Conservation (phyloP, 768 basidiomycete species). For the Pisolithus orientalis region DNA sequence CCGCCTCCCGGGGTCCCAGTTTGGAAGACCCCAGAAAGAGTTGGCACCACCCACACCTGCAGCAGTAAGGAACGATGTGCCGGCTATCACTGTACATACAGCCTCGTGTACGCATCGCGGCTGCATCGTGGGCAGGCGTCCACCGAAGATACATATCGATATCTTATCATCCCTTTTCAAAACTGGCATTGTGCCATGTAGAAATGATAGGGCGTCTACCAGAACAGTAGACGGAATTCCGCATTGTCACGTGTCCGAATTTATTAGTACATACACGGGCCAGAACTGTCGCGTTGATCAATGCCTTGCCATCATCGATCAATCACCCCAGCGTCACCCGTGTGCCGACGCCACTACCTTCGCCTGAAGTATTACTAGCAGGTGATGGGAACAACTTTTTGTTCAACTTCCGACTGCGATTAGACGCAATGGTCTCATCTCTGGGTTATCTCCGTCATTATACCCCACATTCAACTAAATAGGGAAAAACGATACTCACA, state of each 20-base stretch:
- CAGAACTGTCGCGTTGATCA: too few species aligned
- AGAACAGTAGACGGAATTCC: slow-evolving; percentile 2
- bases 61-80: neutral
- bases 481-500: slow-evolving; percentile 49
- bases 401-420: slow-evolving; percentile 52
- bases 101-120: slow-evolving; percentile 17
- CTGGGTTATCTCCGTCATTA: slow-evolving; percentile 33
- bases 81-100: neutral
- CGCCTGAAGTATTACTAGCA: slow-evolving; percentile 33
- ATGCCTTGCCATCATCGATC: neutral
- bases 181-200: neutral
- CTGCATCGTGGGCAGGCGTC: slow-evolving; percentile 8
- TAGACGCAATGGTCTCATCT: slow-evolving; percentile 70
- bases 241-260: neutral
- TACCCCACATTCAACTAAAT: slow-evolving; percentile 2
- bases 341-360: slow-evolving; percentile 51
- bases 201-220: neutral
- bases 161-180: neutral
- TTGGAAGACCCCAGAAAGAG: slow-evolving; percentile 22
- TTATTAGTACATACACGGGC: neutral
- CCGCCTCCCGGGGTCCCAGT: slow-evolving; percentile 29
- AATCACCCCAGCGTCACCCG: slow-evolving; percentile 55
- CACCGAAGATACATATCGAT: neutral
- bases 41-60: slow-evolving; percentile 4
- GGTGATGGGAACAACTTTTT: slow-evolving; percentile 46